Evolutionary conservation across 2,329 filamentous ascomycete genomes (phyloP), one percentile per base, ranked within the genome.

Genomic region (Nemania bipapillata): DNA sequence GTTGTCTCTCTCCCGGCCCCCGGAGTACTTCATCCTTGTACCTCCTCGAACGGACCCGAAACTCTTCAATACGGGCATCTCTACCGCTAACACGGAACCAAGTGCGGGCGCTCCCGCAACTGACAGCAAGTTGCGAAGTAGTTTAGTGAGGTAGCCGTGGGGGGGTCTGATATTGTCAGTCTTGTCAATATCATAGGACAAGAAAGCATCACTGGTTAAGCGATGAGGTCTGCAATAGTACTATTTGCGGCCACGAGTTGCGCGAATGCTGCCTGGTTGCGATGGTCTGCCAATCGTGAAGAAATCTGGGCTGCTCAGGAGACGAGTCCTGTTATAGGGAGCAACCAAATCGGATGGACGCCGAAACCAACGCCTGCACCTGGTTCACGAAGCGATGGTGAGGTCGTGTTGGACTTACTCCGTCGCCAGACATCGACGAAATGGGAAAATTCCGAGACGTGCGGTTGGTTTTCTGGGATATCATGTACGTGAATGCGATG

Each of bases 401-500:
- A 73, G 7, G 59, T 50, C 3, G 74, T 74, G 9, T 28, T 77
- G 5, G 70, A 74, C 17, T 37, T 74, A 1, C 63, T 76, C 9
- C 61, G 55, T 32, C 67, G 70, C 12, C 60, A 68, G 8, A 45
- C 57, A 3, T 56, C 65, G n/a, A 72, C 66, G 1, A 63, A 70
- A 9, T 79, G 77, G 77, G 69, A 63, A 4, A 76, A 79, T 55
- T 53, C 63, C 2, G 26, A 74, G 40, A 79, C 77, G 0, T 79
- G 77, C 35, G 77, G 77, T 17, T 79, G 74, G 74, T 67, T 76
- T 20, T 49, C 74, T 1, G 73, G 72, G 12, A 45, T 68, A 7
- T 74, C 76, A 7, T 78, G 77, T 78, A 73, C 74, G 77, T 77
- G 12, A 32, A n/a, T n/a, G n/a, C n/a, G n/a, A n/a, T n/a, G n/a